Evolutionary conservation across 2,329 filamentous ascomycete species (phyloP), one percentile per base, ranked within the genome.

Genomic region (Rhinocladiella mackenziei): DNA sequence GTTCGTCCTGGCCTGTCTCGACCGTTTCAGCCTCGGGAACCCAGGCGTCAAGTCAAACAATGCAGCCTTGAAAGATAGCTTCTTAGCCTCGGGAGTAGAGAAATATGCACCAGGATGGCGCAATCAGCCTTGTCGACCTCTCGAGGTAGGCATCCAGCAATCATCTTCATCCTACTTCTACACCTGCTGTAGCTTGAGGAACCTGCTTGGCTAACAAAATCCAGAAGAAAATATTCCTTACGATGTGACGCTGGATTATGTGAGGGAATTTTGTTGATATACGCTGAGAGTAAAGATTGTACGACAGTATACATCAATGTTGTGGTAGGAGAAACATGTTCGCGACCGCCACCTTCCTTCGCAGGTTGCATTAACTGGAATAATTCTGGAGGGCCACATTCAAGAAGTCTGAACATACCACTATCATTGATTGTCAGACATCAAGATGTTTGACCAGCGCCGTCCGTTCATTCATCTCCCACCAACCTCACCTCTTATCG

Each of bases 21-120:
- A n/a, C n/a, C 8, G 10, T 20, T 22, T 31, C 41, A 43, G 41
- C 41, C 41, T 43, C 9, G 41, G 22, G 15, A 13, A n/a, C 8
- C n/a, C 23, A 31, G 8, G 32, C 36, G 44, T 49, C 20, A 29
- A 44, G 35, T 44, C 45, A 49, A 43, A 13, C 29, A 37, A 37
- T 36, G 41, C 37, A 49, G 45, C 45, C 30, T 33, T 25, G 32
- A 14, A 35, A 10, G 17, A 20, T 29, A 25, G 34, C 23, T 32
- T 15, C 32, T 13, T 26, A 4, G 31, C 7, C 10, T 18, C 13
- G 11, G 31, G 15, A 31, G n/a, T 20, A 39, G 20, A 39, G 30
- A 39, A 49, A 47, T 50, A 39, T 40, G 11, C 28, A 39, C 48
- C 36, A 43, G 34, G 26, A 50, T 50, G 39, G 48, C 43, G 48